These are phyloP conservation scores for Fraxinus cuspidata DNA, from an alignment of 257 asterid species.

Conservation along the genomic window DNA sequence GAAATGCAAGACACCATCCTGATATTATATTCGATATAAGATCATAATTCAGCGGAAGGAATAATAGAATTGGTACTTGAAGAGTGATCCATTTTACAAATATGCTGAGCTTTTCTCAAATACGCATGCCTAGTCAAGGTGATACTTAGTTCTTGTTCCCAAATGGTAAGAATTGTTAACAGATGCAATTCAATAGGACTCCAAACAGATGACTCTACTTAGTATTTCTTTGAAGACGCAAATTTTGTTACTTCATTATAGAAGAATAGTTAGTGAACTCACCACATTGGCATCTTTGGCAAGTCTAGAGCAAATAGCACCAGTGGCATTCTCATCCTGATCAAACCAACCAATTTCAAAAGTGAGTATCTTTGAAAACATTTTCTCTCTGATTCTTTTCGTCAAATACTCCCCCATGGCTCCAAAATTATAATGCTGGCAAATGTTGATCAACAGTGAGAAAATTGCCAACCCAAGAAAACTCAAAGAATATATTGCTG, in stretches of 20 bases:
- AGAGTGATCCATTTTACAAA: neutral
- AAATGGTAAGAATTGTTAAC: neutral
- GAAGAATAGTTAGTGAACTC: constrained; percentile 12
- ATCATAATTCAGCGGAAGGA: neutral
- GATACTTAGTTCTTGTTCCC: neutral
- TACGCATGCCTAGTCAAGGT: too few relatives aligned
- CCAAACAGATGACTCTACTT: neutral
- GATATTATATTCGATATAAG: neutral
- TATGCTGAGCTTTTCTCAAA: too few relatives aligned
- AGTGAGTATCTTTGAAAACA: constrained; percentile 83
- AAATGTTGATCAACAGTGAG: constrained; percentile 57
- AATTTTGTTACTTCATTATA: neutral
- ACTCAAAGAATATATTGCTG: constrained; percentile 46
- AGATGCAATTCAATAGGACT: neutral
- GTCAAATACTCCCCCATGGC: constrained; percentile 94
- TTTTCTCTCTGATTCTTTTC: constrained; percentile 76
- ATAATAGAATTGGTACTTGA: neutral
- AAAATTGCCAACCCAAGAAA: constrained; percentile 77
- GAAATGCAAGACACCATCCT: neutral
- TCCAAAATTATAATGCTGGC: constrained; percentile 83
- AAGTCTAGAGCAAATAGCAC: constrained; percentile 80
- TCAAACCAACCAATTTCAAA: constrained; percentile 98
- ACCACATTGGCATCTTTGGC: constrained; percentile 97
- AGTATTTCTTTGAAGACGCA: neutral
- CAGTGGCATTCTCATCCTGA: constrained; percentile 72